Base-by-base conservation (phyloP, 2,329 filamentous ascomycete genomes). In the Paecilomyces niveus region DNA sequence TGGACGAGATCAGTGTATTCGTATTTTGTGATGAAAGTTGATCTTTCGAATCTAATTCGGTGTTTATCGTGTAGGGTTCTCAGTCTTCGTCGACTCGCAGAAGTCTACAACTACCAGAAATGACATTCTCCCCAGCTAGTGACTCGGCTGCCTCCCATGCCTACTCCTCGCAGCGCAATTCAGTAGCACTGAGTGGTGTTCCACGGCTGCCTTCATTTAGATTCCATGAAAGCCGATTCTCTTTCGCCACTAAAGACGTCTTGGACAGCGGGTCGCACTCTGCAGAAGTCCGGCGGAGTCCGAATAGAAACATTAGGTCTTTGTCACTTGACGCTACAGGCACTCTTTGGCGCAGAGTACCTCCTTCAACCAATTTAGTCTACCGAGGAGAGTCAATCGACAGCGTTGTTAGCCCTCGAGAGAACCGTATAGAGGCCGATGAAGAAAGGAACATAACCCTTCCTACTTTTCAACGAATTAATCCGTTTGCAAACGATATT, bases 181-280 rank as follows among this genome's bases (percentile, higher is more conserved):
- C 32, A 35, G 57, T 54, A 22, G 15, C 31, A n/a, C 52, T 51
- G 21, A 54, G 58, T n/a, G 35, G 35, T 5, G 51, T 61, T 15
- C 61, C 61, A 11, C 59, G 61, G n/a, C 60, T 62, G 9, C 61
- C 61, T 13, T 62, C 61, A 22, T 57, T 62, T 35, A 58, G 53
- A 26, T 49, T 61, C n/a, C 51, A 53, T 13, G 59, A 55, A 15
- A 31, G 52, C 50, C 58, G 39, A 50, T 52, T 52, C 18, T 15
- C 24, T 11, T 4, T 22, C 22, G 22, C 21, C 9, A 13, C 22
- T 9, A 21, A 52, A 6, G 50, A 24, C 50, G 15, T 29, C 24
- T 6, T 29, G 26, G 15, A 52, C 50, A 24, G 15, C 8, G 50
- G 15, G 7, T 29, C 50, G 50, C 22, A n/a, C 39, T 45, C 39